Conservation (phyloP, 108 stramenopile genomes). For the Cyclotella baltica region DNA sequence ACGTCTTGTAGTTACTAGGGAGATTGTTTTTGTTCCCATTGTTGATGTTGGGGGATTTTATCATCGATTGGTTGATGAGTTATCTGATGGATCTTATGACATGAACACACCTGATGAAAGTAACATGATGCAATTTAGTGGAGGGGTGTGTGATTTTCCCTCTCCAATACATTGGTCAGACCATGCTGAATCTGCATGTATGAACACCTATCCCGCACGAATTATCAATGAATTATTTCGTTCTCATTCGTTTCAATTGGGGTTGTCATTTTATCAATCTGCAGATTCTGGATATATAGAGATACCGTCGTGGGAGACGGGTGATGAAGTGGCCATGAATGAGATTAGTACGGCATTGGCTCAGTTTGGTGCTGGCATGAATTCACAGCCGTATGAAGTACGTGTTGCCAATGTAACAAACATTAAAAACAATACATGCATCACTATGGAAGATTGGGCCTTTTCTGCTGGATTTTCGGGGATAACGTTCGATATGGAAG, state of each 20-base stretch:
- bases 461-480: conserved; percentile 51
- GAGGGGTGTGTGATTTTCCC: conserved; percentile 74
- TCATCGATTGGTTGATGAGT: conserved; percentile 1
- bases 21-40: conserved; percentile 84
- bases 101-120: conserved; percentile 11
- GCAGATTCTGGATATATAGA: conserved; percentile 75
- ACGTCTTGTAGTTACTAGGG: conserved; percentile 82
- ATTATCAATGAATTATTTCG: conserved; percentile 93
- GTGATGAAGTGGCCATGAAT: conserved; percentile 68
- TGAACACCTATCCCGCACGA: conserved; percentile 91
- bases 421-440: background rate
- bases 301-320: conserved; percentile 77
- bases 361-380: conserved; percentile 19
- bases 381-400: background rate
- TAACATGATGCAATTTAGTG: conserved; percentile 51
- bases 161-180: conserved; percentile 55
- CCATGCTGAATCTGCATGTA: conserved; percentile 72
- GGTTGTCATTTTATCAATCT: conserved; percentile 93
- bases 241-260: conserved; percentile 91
- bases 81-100: background rate
- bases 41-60: conserved; percentile 87
- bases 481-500: conserved; percentile 3
- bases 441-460: conserved; percentile 79
- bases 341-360: conserved; percentile 29
- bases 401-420: background rate